Evolutionary conservation across 2,329 filamentous ascomycete species (phyloP).

Genomic region (Colletotrichum coccodes): DNA sequence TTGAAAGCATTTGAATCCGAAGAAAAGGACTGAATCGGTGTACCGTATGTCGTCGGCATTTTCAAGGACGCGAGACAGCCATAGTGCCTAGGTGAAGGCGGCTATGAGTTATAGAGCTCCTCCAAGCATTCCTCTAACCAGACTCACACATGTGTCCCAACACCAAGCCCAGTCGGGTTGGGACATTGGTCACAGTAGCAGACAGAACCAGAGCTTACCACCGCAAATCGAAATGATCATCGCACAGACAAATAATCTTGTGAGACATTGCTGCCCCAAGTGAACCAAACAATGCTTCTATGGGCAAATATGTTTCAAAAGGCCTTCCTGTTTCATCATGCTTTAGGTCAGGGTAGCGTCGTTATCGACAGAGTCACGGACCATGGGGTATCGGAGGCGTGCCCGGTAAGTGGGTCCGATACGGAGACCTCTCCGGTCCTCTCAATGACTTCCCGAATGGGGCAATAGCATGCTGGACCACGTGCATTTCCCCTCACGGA

Average conservation of each 20-base stretch:
- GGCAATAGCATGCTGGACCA: background rate
- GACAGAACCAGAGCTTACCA: too few species aligned
- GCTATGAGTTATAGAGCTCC: too few species aligned
- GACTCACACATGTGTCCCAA: too few species aligned
- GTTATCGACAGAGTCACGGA: background rate
- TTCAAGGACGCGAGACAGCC: background rate
- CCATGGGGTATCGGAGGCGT: constrained; percentile 23
- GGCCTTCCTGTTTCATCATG: background rate
- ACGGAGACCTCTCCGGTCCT: constrained; percentile 25
- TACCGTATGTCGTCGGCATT: background rate
- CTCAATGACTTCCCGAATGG: background rate
- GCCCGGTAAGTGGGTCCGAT: constrained; percentile 26
- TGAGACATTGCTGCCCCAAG: too few species aligned
- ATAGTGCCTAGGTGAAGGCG: background rate
- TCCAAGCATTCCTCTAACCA: background rate
- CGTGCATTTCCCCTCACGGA: constrained; percentile 5
- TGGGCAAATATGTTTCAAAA: too few species aligned
- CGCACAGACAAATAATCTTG: background rate
- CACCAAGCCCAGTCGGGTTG: background rate
- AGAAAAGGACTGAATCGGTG: background rate
- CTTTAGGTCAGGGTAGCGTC: too few species aligned
- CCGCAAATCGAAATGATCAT: background rate
- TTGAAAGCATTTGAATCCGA: background rate
- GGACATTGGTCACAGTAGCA: background rate
- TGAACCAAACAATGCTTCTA: too few species aligned